A percentile compares a stretch with the other conserved stretches of the same genome.
These are phyloP conservation scores for Cornus controversa DNA, from an alignment of 148 eudicot species.

Conservation along the genomic window DNA sequence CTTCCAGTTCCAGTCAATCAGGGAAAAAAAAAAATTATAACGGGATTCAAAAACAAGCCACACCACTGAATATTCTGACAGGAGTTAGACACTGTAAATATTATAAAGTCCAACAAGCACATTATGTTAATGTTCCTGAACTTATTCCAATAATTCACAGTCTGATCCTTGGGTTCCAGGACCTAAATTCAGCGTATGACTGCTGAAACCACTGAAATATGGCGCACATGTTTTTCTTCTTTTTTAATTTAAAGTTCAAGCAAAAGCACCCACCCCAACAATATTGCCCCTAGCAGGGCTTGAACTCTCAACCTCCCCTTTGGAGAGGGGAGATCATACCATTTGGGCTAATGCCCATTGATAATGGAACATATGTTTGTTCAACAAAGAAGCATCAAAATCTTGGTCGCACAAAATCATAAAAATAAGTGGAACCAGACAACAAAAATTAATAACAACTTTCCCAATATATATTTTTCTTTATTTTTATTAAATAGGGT, in stretches of 20 bases:
- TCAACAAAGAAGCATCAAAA: neutral
- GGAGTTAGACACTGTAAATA: neutral
- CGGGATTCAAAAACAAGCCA: neutral
- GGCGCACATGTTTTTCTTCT: neutral
- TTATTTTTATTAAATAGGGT: neutral
- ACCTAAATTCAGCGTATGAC: neutral
- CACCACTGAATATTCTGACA: neutral
- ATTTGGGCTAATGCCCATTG: too few relatives aligned
- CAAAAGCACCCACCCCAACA: too few relatives aligned
- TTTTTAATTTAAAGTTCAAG: too few relatives aligned
- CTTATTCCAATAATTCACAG: neutral
- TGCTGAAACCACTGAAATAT: neutral
- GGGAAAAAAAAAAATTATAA: neutral
- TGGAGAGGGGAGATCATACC: too few relatives aligned
- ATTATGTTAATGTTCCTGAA: neutral
- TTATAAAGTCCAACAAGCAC: neutral
- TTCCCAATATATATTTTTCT: neutral
- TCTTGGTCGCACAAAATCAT: neutral
- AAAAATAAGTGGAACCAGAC: neutral
- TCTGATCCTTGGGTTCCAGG: neutral
- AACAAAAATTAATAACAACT: neutral
- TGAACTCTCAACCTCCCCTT: too few relatives aligned
- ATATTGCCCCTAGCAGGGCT: too few relatives aligned
- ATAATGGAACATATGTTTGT: neutral
- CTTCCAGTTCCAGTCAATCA: neutral